Percentiles rank a stretch among this genome's conserved stretches.
Evolutionary conservation across 805 yeast genomes (phyloP).

Genomic region (Kluyveromyces siamensis): DNA sequence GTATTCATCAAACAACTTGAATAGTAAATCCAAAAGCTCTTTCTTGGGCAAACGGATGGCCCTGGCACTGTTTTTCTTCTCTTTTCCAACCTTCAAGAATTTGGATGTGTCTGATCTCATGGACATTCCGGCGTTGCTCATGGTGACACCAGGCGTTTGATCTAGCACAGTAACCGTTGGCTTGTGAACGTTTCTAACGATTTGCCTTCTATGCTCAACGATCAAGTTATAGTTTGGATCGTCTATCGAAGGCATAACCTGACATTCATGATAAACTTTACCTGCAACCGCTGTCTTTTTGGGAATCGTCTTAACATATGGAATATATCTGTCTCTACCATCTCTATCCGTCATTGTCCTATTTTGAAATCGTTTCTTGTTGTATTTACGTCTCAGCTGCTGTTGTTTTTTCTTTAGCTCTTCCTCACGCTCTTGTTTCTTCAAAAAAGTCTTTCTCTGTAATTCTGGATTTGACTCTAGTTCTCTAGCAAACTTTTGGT

Average conservation of each 20-base stretch:
- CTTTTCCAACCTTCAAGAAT: slow-evolving; percentile 48
- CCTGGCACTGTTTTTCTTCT: slow-evolving; percentile 43
- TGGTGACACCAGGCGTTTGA: slow-evolving; percentile 80
- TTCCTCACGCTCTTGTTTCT: slow-evolving; percentile 28
- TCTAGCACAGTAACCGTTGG: slow-evolving; percentile 59
- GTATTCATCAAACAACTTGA: slow-evolving; percentile 85
- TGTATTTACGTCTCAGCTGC: slow-evolving; percentile 31
- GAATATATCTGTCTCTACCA: slow-evolving; percentile 46
- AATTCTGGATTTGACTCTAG: slow-evolving; percentile 30
- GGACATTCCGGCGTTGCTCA: slow-evolving; percentile 80
- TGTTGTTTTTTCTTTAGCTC: slow-evolving; percentile 31
- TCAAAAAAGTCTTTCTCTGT: slow-evolving; percentile 28
- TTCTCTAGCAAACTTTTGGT: slow-evolving; percentile 31
- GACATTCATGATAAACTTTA: slow-evolving; percentile 87
- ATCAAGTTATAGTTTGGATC: slow-evolving; percentile 65
- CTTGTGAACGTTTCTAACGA: slow-evolving; percentile 40
- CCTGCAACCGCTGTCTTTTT: slow-evolving; percentile 81
- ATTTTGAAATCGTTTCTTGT: slow-evolving; percentile 25
- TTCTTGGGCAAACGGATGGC: slow-evolving; percentile 92
- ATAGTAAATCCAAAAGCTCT: slow-evolving; percentile 79
- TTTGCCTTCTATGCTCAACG: slow-evolving; percentile 45
- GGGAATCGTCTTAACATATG: slow-evolving; percentile 81
- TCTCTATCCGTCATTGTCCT: slow-evolving; percentile 32
- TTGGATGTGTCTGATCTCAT: slow-evolving; percentile 64
- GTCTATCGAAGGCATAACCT: slow-evolving; percentile 65